A percentile compares a stretch with the other conserved stretches of the same genome.
phyloP scores from a whole-genome alignment of 2,329 filamentous ascomycete genomes.

The Phyllosticta capitalensis region DNA sequence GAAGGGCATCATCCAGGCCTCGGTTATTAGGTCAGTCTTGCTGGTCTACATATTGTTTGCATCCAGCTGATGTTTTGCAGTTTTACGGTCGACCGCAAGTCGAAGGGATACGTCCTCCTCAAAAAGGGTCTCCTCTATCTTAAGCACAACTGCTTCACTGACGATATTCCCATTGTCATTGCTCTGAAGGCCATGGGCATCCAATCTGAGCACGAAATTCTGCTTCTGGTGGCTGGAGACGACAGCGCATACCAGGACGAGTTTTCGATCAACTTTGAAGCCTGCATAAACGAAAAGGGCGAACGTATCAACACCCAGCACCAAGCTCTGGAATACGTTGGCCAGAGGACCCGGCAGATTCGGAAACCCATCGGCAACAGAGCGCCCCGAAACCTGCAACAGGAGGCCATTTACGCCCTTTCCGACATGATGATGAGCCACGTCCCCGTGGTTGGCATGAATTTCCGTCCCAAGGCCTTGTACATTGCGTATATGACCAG shows the following conservation, averaged over 20 bases:
- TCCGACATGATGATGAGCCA: constrained; percentile 91
- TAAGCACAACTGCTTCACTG: constrained; percentile 84
- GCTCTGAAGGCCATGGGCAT: constrained; percentile 89
- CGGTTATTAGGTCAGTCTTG: constrained; percentile 60
- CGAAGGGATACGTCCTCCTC: constrained; percentile 88
- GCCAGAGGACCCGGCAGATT: constrained; percentile 78
- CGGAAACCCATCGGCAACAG: constrained; percentile 49
- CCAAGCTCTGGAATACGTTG: constrained; percentile 89
- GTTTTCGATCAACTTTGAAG: constrained; percentile 91
- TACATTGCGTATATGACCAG: constrained; percentile 97
- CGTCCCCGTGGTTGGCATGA: constrained; percentile 79
- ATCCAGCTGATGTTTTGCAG: constrained; percentile 36
- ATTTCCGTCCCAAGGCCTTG: constrained; percentile 94
- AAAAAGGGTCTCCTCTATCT: constrained; percentile 90
- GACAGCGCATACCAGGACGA: constrained; percentile 88
- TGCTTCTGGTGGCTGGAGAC: constrained; percentile 79
- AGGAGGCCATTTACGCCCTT: constrained; percentile 87
- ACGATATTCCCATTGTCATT: constrained; percentile 92
- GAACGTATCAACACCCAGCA: constrained; percentile 72
- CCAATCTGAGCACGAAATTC: constrained; percentile 88
- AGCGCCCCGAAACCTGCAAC: constrained; percentile 63
- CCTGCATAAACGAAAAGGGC: constrained; percentile 63
- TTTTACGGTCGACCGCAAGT: constrained; percentile 95
- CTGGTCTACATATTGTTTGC: neutral
- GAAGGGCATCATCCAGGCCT: constrained; percentile 89